Percentiles rank a stretch among this genome's conserved stretches.
These are phyloP conservation scores for Amanita pallidorosea DNA, from an alignment of 768 basidiomycete genomes.

Conservation along the genomic window DNA sequence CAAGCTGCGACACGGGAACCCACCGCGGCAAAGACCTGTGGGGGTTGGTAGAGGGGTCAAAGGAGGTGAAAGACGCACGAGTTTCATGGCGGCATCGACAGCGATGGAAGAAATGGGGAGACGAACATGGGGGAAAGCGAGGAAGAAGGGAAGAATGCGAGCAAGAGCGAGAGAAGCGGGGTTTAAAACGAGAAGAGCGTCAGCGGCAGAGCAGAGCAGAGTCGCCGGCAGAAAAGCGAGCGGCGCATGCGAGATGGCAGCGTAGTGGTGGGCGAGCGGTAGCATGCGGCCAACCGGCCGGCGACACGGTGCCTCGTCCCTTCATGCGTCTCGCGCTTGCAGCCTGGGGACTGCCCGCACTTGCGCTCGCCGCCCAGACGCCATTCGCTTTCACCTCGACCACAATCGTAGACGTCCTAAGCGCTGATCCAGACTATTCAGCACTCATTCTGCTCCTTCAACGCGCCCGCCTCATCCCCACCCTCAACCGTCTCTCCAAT, in stretches of 20 bases:
- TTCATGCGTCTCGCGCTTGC: constrained; percentile 8
- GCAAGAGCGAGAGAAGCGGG: constrained; percentile 54
- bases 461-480: constrained; percentile 80
- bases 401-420: constrained; percentile 75
- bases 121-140: constrained; percentile 60
- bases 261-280: constrained; percentile 25
- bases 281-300: constrained; percentile 15
- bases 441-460: constrained; percentile 72
- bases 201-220: constrained; percentile 65
- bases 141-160: constrained; percentile 69
- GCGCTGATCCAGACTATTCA: constrained; percentile 63
- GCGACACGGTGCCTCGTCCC: no score
- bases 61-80: constrained; percentile 39
- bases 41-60: constrained; percentile 8
- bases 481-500: constrained; percentile 75
- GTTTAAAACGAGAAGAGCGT: constrained; percentile 61
- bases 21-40: constrained; percentile 65
- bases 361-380: constrained; percentile 9
- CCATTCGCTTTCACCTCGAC: constrained; percentile 20
- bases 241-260: constrained; percentile 33
- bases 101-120: constrained; percentile 49
- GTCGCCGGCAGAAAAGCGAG: constrained; percentile 8
- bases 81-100: constrained; percentile 71
- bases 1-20: constrained; percentile 63
- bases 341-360: constrained; percentile 11